Evolutionary conservation across 2,329 filamentous ascomycete species (phyloP).

Genomic region (Venturia pyrina): DNA sequence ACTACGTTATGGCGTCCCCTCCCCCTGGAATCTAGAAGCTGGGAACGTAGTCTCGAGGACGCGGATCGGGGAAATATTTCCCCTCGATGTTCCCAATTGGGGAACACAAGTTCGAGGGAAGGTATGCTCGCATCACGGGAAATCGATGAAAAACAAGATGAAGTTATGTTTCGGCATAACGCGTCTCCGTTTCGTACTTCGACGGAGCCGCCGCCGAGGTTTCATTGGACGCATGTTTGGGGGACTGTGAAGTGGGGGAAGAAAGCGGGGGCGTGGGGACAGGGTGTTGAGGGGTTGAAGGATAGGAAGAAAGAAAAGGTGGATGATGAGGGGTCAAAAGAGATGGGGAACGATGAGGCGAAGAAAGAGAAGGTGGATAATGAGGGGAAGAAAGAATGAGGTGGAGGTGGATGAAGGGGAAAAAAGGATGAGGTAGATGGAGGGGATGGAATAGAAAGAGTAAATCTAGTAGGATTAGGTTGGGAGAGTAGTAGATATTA

Average conservation of each 20-base stretch:
- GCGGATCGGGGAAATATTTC: background rate
- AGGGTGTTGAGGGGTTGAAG: conserved; percentile 37
- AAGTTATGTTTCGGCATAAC: conserved; percentile 31
- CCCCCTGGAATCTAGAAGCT: conserved; percentile 52
- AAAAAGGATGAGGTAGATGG: no score
- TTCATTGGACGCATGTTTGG: conserved; percentile 44
- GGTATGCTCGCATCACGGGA: conserved; percentile 17
- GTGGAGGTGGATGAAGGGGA: no score
- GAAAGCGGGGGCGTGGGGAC: conserved; percentile 43
- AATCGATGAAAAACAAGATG: conserved; percentile 21
- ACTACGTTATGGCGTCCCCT: conserved; percentile 61
- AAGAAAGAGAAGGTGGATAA: no score
- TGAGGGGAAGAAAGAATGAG: no score
- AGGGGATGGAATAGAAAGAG: no score
- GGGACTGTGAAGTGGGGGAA: conserved; percentile 43
- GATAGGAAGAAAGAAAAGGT: conserved; percentile 27
- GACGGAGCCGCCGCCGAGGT: conserved; percentile 38
- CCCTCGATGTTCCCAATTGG: no score
- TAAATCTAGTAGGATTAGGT: no score
- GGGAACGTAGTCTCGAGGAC: conserved; percentile 41
- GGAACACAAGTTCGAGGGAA: background rate
- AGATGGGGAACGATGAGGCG: background rate
- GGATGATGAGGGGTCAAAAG: background rate
- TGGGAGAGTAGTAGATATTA: no score
- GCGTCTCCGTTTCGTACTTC: conserved; percentile 37